A percentile compares a stretch with the other conserved stretches of the same genome.
phyloP scores from a whole-genome alignment of 2,329 filamentous ascomycete genomes.

The Chaetomiaceae sp. region DNA sequence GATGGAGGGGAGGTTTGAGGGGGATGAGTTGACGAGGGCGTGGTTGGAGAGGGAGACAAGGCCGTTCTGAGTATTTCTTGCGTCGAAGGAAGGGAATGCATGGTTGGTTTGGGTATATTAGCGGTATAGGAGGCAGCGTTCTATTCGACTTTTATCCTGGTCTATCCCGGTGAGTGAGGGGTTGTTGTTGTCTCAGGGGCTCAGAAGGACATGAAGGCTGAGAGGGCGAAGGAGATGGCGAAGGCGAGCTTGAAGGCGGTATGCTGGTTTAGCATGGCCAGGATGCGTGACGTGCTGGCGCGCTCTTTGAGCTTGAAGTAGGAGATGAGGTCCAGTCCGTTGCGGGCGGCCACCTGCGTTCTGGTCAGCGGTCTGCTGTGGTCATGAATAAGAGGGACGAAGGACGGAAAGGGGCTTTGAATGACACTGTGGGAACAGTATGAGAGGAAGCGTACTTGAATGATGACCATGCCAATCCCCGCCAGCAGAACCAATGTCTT shows the following conservation, averaged over 20 bases:
- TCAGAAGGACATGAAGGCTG: slow-evolving; percentile 54
- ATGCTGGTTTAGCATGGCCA: slow-evolving; percentile 51
- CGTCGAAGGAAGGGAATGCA: background rate
- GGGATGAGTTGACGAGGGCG: slow-evolving; percentile 64
- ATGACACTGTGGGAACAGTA: too few relatives aligned
- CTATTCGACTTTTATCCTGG: too few relatives aligned
- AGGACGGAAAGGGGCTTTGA: background rate
- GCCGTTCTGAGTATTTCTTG: slow-evolving; percentile 42
- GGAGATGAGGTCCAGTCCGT: slow-evolving; percentile 39
- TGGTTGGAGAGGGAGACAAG: slow-evolving; percentile 90
- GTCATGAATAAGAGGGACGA: background rate
- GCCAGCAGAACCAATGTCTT: slow-evolving; percentile 64
- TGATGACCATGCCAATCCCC: slow-evolving; percentile 57
- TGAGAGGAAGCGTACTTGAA: slow-evolving; percentile 49
- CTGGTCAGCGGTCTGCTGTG: background rate
- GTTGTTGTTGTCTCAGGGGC: background rate
- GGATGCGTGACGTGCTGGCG: slow-evolving; percentile 37
- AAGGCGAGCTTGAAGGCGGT: slow-evolving; percentile 66
- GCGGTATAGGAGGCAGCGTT: too few relatives aligned
- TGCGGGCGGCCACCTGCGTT: slow-evolving; percentile 40
- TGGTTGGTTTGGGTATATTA: too few relatives aligned
- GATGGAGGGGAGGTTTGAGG: slow-evolving; percentile 70
- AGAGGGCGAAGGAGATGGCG: slow-evolving; percentile 67
- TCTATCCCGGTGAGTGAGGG: background rate
- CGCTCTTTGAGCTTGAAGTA: slow-evolving; percentile 36